Evolutionary conservation across 805 yeast genomes (phyloP).

Genomic region (Saccharomyces mikatae): DNA sequence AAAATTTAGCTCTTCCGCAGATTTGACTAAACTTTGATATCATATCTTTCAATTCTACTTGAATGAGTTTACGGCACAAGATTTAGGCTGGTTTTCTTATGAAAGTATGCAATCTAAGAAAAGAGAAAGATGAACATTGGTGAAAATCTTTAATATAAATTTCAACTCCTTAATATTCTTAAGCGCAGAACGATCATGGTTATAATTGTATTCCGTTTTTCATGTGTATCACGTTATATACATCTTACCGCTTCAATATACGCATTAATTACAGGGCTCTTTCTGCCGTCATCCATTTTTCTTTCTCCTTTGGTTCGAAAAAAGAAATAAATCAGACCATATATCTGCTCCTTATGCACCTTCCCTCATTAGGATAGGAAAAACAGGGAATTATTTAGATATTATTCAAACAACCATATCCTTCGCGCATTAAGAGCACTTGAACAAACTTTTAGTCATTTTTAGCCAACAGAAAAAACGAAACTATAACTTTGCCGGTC

Average conservation of each 20-base stretch:
- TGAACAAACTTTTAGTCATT: too few relatives aligned
- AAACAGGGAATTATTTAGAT: not conserved
- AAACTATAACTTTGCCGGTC: too few relatives aligned
- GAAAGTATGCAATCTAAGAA: not conserved
- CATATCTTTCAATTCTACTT: not conserved
- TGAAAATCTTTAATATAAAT: not conserved
- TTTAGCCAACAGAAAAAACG: too few relatives aligned
- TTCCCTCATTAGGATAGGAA: not conserved
- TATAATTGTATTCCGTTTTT: not conserved
- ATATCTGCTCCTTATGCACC: not conserved
- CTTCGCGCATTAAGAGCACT: too few relatives aligned
- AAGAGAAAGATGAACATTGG: not conserved
- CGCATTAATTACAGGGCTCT: not conserved
- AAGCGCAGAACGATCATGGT: not conserved
- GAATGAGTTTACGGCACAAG: not conserved
- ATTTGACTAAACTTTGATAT: not conserved
- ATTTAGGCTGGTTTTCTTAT: not conserved
- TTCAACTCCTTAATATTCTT: not conserved
- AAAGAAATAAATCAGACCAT: not conserved
- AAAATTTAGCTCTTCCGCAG: not conserved
- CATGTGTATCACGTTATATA: not conserved
- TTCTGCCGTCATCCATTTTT: not conserved
- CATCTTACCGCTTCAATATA: not conserved
- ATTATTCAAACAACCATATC: not conserved
- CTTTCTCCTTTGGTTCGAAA: not conserved